Percentiles rank a stretch among this genome's conserved stretches.
Evolutionary conservation across 2,329 filamentous ascomycete species (phyloP).

Genomic region (Ceratocystis destructans): DNA sequence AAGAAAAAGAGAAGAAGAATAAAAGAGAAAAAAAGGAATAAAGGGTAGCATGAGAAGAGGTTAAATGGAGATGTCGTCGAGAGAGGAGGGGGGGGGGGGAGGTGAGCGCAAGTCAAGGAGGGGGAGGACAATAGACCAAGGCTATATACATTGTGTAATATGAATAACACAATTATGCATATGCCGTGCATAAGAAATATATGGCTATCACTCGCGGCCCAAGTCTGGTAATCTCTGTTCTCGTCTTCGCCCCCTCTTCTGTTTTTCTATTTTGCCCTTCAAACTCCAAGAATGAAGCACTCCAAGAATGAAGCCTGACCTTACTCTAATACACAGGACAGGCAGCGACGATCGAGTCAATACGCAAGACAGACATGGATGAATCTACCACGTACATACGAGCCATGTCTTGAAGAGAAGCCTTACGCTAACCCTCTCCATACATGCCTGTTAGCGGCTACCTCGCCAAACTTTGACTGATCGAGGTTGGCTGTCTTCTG

Average conservation of each 20-base stretch:
- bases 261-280: neutral
- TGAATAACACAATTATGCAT: no score
- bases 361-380: neutral
- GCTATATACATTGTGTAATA: no score
- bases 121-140: neutral
- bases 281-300: neutral
- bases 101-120: neutral
- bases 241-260: neutral
- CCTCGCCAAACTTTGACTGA: no score
- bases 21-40: no score
- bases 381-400: neutral
- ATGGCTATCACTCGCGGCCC: no score
- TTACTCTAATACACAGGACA: neutral
- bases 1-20: no score
- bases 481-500: no score
- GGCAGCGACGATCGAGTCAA: neutral
- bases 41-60: no score
- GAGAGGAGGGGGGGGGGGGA: neutral
- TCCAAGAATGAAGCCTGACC: neutral
- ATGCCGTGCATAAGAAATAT: no score
- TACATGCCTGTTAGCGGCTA: no score
- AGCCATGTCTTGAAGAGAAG: neutral
- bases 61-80: no score
- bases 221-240: no score
- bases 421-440: neutral